Conservation (phyloP, 2,329 filamentous ascomycete genomes). For the Arachnomyces sp. region DNA sequence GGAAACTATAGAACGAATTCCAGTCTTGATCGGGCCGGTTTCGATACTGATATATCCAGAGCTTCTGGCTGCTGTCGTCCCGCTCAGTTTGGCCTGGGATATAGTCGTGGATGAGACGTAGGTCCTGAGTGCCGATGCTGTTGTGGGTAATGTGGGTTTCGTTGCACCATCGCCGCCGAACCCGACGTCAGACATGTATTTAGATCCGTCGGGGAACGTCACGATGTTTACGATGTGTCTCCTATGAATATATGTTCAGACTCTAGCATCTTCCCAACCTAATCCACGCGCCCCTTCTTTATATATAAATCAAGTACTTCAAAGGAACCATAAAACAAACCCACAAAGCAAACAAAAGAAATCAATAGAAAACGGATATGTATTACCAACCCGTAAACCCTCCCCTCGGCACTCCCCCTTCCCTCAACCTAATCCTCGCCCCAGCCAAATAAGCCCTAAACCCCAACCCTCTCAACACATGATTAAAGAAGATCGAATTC, state of each 20-base stretch:
- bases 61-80: constrained; percentile 25
- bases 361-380: no score
- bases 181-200: constrained; percentile 50
- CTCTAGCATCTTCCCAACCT: no score
- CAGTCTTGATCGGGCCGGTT: constrained; percentile 28
- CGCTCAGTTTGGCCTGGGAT: constrained; percentile 39
- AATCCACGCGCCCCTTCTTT: no score
- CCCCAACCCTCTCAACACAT: constrained; percentile 46
- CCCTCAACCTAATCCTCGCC: constrained; percentile 34
- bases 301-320: no score
- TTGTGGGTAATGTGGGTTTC: constrained; percentile 42
- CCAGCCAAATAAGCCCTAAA: constrained; percentile 48
- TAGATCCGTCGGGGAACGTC: constrained; percentile 38
- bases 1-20: constrained; percentile 38
- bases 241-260: constrained; percentile 19
- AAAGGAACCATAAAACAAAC: no score
- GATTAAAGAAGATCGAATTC: constrained; percentile 47
- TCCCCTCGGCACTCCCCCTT: constrained; percentile 21
- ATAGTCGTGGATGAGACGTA: constrained; percentile 44
- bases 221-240: constrained; percentile 53
- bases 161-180: constrained; percentile 58
- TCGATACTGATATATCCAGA: constrained; percentile 48
- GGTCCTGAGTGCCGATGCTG: constrained; percentile 46
- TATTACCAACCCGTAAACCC: constrained; percentile 22
- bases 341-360: no score